Evolutionary conservation across 2,329 filamentous ascomycete species (phyloP), one percentile per base, ranked within the genome.

Genomic region (Cadophora sp.): DNA sequence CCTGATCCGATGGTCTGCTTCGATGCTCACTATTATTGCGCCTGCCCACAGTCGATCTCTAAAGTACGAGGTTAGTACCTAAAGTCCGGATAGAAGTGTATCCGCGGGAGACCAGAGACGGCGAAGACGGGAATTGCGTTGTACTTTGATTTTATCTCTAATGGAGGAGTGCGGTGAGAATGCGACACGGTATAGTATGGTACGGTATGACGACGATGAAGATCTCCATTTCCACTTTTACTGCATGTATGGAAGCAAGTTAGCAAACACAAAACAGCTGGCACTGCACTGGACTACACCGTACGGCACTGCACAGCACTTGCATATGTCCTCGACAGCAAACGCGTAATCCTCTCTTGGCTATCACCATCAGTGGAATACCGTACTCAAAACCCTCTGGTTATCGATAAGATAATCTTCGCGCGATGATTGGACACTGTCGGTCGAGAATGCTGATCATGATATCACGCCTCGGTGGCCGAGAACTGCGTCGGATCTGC

Each of bases 271-370:
- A 37, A n/a, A 37, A 37, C 34, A 37, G 34, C 34, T 37, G 34
- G 9, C 34, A 37, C 34, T 37, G 34, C 34, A n/a, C n/a, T n/a
- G n/a, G n/a, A n/a, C 43, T 48, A 22, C n/a, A 48, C 43, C 19
- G 43, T 48, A 48, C n/a, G 43, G 48, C 26, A 24, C 48, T 8
- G 8, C 9, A 27, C 34, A 6, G 19, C 9, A 37, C 29, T 12
- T 11, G 31, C 29, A 34, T 37, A 31, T 24, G 1, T 59, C 11
- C 9, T 14, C 27, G 34, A 24, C 12, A 53, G 43, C 40, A 51
- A 34, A 63, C 60, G 46, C 61, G 61, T 63, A 63, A 55, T 24
- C n/a, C n/a, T 53, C 22, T 55, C 61, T 63, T 63, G 61, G 61
- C 61, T 12, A 22, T 11, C 50, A 55, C 16, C 50, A 31, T 29